Evolutionary conservation across 2,329 filamentous ascomycete genomes (phyloP).

Genomic region (Cytospora leucostoma): DNA sequence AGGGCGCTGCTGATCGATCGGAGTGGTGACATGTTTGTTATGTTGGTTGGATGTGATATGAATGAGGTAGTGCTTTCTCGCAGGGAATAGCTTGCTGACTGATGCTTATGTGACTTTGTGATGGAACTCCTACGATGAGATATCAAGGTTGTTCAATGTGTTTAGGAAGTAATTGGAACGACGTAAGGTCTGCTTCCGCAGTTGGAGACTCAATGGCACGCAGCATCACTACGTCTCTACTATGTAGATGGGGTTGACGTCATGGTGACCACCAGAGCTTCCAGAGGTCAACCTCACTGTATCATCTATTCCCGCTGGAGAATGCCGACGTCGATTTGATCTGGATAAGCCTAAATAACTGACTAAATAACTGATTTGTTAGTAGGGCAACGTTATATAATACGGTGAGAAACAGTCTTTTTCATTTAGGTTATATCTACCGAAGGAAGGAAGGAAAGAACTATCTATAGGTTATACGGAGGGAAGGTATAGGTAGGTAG

Average conservation of each 20-base stretch:
- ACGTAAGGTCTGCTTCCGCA: neutral
- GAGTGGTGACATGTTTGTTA: constrained; percentile 17
- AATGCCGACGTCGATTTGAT: too few species aligned
- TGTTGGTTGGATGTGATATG: neutral
- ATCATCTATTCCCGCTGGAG: too few species aligned
- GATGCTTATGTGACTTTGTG: neutral
- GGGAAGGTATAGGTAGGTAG: too few species aligned
- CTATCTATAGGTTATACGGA: too few species aligned
- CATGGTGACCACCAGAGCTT: constrained; percentile 19
- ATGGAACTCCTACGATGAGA: neutral
- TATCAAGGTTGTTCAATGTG: too few species aligned
- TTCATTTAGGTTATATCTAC: too few species aligned
- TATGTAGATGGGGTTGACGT: constrained; percentile 13
- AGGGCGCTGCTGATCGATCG: constrained; percentile 22
- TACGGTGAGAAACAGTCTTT: too few species aligned
- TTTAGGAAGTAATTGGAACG: too few species aligned
- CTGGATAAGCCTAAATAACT: too few species aligned
- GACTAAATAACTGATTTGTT: too few species aligned
- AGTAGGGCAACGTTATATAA: too few species aligned
- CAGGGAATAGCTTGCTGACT: neutral
- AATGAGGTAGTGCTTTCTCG: neutral
- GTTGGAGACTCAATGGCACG: neutral
- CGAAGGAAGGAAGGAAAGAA: too few species aligned
- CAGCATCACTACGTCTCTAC: neutral
- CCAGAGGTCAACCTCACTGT: neutral